Evolutionary conservation across 83 land plant species (phyloP).

Genomic region (Thuja plicata): DNA sequence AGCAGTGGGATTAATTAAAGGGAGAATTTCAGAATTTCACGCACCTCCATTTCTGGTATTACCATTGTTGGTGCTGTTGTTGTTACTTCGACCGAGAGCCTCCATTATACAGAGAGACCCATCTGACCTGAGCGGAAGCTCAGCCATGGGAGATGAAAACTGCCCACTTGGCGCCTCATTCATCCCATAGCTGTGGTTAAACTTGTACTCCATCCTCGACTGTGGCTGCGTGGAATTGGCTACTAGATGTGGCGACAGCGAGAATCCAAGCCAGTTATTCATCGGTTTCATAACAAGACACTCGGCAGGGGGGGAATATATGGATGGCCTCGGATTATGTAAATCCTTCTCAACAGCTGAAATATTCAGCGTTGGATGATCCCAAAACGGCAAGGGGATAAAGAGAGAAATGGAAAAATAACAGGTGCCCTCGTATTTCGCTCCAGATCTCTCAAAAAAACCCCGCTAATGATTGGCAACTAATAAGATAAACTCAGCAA

Average conservation of each 20-base stretch:
- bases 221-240: constrained; percentile 11
- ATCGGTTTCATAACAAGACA: constrained; percentile 8
- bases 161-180: constrained; percentile 12
- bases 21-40: not conserved
- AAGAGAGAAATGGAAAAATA: not conserved
- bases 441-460: constrained; percentile 1
- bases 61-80: not conserved
- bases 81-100: constrained; percentile 34
- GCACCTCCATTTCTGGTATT: constrained; percentile 1
- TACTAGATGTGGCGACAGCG: constrained; percentile 45
- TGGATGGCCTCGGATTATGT: too few species aligned
- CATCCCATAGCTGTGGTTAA: constrained; percentile 5
- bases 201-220: not conserved
- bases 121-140: constrained; percentile 53
- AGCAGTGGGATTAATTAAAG: too few species aligned
- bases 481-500: not conserved
- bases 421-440: constrained; percentile 14
- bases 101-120: constrained; percentile 65
- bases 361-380: not conserved
- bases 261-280: constrained; percentile 66
- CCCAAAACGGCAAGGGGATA: not conserved
- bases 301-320: too few species aligned
- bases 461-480: constrained; percentile 13
- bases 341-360: not conserved
- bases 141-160: constrained; percentile 11